Percentiles rank a stretch among this genome's conserved stretches.
Conservation (phyloP, 2,329 filamentous ascomycete species). For the Fusarium bulbicola region DNA sequence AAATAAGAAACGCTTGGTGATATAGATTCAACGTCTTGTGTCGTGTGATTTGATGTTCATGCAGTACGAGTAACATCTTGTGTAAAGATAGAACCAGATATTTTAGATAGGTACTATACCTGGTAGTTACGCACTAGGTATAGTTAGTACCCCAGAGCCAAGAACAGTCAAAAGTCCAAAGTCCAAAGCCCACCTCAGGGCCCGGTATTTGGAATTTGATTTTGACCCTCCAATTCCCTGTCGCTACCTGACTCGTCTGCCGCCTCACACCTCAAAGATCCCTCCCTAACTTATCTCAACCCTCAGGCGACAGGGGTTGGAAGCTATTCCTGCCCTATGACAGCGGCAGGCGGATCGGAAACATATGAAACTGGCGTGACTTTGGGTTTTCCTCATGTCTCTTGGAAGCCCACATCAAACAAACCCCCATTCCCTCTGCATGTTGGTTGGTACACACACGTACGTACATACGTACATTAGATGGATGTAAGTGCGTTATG, state of each 20-base stretch:
- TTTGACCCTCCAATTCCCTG: constrained; percentile 9
- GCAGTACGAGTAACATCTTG: constrained; percentile 10
- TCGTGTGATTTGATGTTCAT: constrained; percentile 3
- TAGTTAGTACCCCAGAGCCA: neutral
- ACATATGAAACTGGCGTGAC: constrained; percentile 30
- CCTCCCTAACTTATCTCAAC: constrained; percentile 10
- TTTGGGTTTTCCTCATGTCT: constrained; percentile 25
- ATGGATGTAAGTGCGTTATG: neutral
- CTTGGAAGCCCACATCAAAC: constrained; percentile 1
- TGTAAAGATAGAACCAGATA: neutral
- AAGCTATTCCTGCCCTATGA: constrained; percentile 27
- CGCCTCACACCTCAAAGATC: constrained; percentile 15
- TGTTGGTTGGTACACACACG: neutral
- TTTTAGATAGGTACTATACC: neutral
- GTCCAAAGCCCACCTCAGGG: neutral
- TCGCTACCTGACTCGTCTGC: constrained; percentile 24
- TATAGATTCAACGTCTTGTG: neutral
- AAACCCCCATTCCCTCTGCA: neutral
- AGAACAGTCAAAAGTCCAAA: neutral
- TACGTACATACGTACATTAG: neutral
- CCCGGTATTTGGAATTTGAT: constrained; percentile 20
- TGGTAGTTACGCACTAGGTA: no score
- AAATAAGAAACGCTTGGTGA: neutral
- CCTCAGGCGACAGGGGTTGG: constrained; percentile 10
- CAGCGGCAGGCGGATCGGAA: neutral